phyloP scores from a whole-genome alignment of 768 basidiomycete genomes.

The Phlebiopsis flavidoalba region DNA sequence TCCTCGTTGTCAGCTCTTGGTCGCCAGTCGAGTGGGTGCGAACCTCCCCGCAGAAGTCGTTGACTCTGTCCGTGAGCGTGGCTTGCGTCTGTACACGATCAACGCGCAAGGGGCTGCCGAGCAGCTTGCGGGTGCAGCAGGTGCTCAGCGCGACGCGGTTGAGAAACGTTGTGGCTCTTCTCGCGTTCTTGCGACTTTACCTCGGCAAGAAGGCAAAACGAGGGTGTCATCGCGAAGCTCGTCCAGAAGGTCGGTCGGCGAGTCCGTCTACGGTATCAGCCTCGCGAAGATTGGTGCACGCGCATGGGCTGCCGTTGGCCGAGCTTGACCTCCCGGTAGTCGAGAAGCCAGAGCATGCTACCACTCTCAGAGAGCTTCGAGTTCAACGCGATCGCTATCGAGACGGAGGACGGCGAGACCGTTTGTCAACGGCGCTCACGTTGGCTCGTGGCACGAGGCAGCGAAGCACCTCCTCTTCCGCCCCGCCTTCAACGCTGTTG shows the following conservation, averaged over 20 bases:
- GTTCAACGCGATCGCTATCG: slow-evolving; percentile 70
- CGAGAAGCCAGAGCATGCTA: slow-evolving; percentile 14
- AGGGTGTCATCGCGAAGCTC: slow-evolving; percentile 47
- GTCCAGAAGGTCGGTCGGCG: slow-evolving; percentile 42
- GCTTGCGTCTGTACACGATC: slow-evolving; percentile 54
- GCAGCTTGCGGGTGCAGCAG: slow-evolving; percentile 31
- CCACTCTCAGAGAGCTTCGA: slow-evolving; percentile 52
- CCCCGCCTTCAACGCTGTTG: slow-evolving; percentile 57
- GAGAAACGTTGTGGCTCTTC: slow-evolving; percentile 60
- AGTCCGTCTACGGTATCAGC: slow-evolving; percentile 42
- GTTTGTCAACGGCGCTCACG: slow-evolving; percentile 54
- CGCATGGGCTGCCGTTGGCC: slow-evolving; percentile 64
- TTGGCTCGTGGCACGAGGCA: slow-evolving; percentile 77
- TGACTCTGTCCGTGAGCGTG: slow-evolving; percentile 42
- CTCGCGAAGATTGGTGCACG: slow-evolving; percentile 47
- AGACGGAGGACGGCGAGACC: slow-evolving; percentile 51
- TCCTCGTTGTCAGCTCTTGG: slow-evolving; percentile 78
- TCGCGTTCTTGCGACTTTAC: slow-evolving; percentile 84
- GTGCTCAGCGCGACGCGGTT: slow-evolving; percentile 33
- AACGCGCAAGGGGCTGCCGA: slow-evolving; percentile 52
- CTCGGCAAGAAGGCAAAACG: slow-evolving; percentile 58
- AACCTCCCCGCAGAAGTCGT: slow-evolving; percentile 55
- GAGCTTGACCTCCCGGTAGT: slow-evolving; percentile 43
- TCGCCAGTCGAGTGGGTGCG: slow-evolving; percentile 62
- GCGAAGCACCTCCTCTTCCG: slow-evolving; percentile 90